phyloP scores from a whole-genome alignment of 129 eudicot species.

The Pittosporum tobira region DNA sequence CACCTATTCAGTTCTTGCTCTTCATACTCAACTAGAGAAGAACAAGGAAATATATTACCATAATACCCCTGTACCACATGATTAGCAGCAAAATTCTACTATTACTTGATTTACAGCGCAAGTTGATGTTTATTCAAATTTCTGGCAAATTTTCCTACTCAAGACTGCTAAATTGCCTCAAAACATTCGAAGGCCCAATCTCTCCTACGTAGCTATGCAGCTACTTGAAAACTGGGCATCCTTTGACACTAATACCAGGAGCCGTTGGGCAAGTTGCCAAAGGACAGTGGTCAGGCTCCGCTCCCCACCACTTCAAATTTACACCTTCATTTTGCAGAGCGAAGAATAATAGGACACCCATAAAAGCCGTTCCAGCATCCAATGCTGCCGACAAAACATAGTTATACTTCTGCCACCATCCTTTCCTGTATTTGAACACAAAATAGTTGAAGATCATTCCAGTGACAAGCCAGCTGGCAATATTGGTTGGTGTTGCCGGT shows the following conservation, averaged over 20 bases:
- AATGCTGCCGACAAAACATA: slow-evolving; percentile 82
- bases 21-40: too few relatives aligned
- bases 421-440: slow-evolving; percentile 75
- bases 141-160: neutral
- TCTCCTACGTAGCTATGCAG: slow-evolving; percentile 2
- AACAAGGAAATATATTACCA: too few relatives aligned
- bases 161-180: neutral
- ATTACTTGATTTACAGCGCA: neutral
- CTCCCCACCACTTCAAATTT: slow-evolving; percentile 91
- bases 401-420: slow-evolving; percentile 90
- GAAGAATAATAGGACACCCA: slow-evolving; percentile 81
- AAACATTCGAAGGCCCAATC: slow-evolving; percentile 10
- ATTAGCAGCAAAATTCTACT: neutral
- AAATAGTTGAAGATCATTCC: slow-evolving; percentile 80
- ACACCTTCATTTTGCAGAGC: slow-evolving; percentile 72
- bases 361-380: slow-evolving; percentile 94
- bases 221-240: slow-evolving; percentile 62
- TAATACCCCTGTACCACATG: too few relatives aligned
- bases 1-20: too few relatives aligned
- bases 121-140: slow-evolving; percentile 1
- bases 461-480: slow-evolving; percentile 76
- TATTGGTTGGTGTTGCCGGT: slow-evolving; percentile 92
- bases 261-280: slow-evolving; percentile 84
- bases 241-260: slow-evolving; percentile 54
- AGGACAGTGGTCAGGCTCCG: slow-evolving; percentile 74